phyloP scores from a whole-genome alignment of 2,329 filamentous ascomycete genomes.

The Rutstroemia sp. region DNA sequence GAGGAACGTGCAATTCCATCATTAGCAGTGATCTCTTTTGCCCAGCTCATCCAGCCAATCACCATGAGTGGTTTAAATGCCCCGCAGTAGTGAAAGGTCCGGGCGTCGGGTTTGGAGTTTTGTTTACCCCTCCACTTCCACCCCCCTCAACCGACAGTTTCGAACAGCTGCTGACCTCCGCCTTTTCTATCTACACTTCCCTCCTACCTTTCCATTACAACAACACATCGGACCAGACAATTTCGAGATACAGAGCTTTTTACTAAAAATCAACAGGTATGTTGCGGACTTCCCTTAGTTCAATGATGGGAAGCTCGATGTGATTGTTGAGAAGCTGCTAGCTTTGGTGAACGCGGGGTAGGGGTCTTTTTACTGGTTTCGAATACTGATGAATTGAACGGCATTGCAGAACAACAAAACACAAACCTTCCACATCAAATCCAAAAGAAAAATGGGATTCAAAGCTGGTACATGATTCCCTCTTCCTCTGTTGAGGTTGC shows the following conservation, averaged over 20 bases:
- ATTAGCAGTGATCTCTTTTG: no score
- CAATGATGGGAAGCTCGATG: not conserved
- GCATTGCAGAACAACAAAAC: not conserved
- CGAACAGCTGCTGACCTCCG: not conserved
- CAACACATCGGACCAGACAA: not conserved
- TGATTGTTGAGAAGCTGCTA: not conserved
- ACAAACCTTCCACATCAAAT: not conserved
- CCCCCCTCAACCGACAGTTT: not conserved
- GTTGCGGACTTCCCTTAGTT: not conserved
- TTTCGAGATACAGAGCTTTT: not conserved
- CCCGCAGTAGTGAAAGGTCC: constrained; percentile 11
- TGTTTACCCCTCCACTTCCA: not conserved
- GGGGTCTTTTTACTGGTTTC: not conserved
- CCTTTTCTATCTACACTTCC: not conserved
- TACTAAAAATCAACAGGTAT: not conserved
- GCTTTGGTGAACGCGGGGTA: no score
- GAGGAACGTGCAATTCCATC: no score
- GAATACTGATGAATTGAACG: not conserved
- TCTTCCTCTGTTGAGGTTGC: not conserved
- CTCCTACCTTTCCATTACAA: not conserved
- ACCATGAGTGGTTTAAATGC: no score
- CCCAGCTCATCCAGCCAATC: no score
- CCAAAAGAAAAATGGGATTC: constrained; percentile 40
- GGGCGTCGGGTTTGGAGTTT: not conserved
- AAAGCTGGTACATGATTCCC: constrained; percentile 46